Conservation (phyloP, 2,329 filamentous ascomycete species). For the Fusarium sp. region DNA sequence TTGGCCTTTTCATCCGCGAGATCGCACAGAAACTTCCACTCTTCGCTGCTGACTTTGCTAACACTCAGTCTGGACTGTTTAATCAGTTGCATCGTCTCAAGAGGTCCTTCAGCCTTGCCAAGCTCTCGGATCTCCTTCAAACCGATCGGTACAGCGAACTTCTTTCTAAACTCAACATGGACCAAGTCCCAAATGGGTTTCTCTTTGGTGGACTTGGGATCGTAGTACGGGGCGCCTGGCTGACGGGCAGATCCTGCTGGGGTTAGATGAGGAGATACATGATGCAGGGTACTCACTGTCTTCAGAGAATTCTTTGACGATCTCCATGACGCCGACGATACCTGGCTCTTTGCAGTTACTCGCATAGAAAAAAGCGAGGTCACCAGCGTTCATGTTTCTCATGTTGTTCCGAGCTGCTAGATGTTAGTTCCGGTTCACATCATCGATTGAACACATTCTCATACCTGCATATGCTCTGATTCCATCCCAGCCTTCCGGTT, state of each 20-base stretch:
- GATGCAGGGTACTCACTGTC: conserved; percentile 69
- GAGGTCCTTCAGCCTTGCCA: conserved; percentile 65
- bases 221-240: conserved; percentile 77
- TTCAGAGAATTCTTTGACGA: conserved; percentile 84
- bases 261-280: rapidly evolving
- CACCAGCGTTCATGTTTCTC: conserved; percentile 89
- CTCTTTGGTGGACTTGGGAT: conserved; percentile 74
- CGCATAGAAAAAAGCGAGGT: conserved; percentile 97
- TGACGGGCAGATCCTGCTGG: conserved; percentile 51
- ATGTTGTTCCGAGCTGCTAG: conserved; percentile 83
- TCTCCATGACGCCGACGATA: conserved; percentile 89
- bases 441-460: too few species aligned
- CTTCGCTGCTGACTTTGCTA: conserved; percentile 71
- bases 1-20: conserved; percentile 62
- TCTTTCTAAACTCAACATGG: conserved; percentile 87
- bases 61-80: conserved; percentile 88
- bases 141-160: conserved; percentile 78
- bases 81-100: conserved; percentile 85
- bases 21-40: conserved; percentile 74
- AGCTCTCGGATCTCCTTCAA: conserved; percentile 79
- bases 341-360: conserved; percentile 92
- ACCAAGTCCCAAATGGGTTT: conserved; percentile 83
- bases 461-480: conserved; percentile 65
- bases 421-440: background rate
- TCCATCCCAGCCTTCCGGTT: conserved; percentile 91